Conservation (phyloP, 352 stramenopile species). For the Phytophthora pinifolia region DNA sequence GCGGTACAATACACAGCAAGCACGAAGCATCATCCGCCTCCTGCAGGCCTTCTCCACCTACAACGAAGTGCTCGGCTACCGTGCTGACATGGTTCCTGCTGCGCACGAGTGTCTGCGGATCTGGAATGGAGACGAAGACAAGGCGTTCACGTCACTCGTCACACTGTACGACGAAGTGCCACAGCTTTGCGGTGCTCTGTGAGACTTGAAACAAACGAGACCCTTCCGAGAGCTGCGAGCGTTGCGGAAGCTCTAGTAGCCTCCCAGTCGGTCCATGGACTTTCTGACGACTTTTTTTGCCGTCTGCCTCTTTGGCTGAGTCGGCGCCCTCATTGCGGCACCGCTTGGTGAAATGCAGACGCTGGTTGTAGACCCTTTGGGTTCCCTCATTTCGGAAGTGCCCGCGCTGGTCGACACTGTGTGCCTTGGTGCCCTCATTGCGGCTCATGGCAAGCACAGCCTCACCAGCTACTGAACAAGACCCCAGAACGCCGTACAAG, state of each 20-base stretch:
- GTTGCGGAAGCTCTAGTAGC: too few species aligned
- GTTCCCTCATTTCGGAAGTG: slow-evolving; percentile 34
- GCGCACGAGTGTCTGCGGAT: slow-evolving; percentile 55
- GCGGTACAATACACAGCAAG: slow-evolving; percentile 25
- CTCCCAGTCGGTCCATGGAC: slow-evolving; percentile 17
- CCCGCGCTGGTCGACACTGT: background rate
- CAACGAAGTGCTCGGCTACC: slow-evolving; percentile 64
- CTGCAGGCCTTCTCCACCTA: slow-evolving; percentile 75
- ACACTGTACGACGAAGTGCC: slow-evolving; percentile 57
- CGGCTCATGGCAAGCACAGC: slow-evolving; percentile 9
- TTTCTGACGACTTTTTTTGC: background rate
- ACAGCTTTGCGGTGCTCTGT: slow-evolving; percentile 29
- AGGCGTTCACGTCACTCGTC: slow-evolving; percentile 63
- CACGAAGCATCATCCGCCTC: slow-evolving; percentile 44
- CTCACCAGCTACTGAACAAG: background rate
- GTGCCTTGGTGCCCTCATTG: slow-evolving; percentile 29
- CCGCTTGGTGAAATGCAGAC: slow-evolving; percentile 11
- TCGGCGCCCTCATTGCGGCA: slow-evolving; percentile 48
- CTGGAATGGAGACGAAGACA: slow-evolving; percentile 64
- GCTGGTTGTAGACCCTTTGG: background rate
- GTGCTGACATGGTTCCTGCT: slow-evolving; percentile 49
- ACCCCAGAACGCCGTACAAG: too few species aligned
- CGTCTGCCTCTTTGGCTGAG: slow-evolving; percentile 10
- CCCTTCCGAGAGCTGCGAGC: slow-evolving; percentile 2
- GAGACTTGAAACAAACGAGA: background rate